Evolutionary conservation across 192 early-diverging fungal species (phyloP).

Genomic region (Backusella psychrophila): DNA sequence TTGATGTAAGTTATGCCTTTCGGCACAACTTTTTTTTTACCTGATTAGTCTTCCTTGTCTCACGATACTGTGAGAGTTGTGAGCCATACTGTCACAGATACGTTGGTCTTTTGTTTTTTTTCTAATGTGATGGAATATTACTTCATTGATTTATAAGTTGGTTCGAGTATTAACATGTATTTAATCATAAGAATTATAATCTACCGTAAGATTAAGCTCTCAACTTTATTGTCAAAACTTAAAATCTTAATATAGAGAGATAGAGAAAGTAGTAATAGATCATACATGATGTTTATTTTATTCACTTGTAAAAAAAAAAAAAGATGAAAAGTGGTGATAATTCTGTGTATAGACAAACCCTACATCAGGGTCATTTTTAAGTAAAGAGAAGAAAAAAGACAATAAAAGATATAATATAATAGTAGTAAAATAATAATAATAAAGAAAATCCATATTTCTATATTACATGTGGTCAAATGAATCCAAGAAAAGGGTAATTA

Average conservation of each 20-base stretch:
- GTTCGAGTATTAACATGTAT: no score
- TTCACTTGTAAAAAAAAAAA: background rate
- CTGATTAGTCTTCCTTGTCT: background rate
- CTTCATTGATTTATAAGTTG: no score
- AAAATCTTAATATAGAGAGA: no score
- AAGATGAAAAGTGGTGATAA: background rate
- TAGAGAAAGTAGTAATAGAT: no score
- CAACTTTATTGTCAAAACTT: no score
- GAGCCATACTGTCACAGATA: no score
- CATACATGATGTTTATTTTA: background rate
- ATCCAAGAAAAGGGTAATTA: background rate
- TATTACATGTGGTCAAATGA: background rate
- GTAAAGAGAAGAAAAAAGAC: background rate
- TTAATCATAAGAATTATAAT: no score
- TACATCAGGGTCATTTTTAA: background rate
- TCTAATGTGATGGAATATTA: no score
- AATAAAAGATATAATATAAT: background rate
- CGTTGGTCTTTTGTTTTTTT: no score
- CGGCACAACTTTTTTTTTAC: background rate
- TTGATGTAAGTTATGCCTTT: background rate
- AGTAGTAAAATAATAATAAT: background rate
- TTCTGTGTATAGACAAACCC: background rate
- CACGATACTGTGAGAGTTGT: no score
- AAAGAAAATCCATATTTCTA: background rate
- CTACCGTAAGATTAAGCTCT: no score